Conservation (phyloP, 1,139 yeast genomes). For the Zygosaccharomyces pseudobailii region DNA sequence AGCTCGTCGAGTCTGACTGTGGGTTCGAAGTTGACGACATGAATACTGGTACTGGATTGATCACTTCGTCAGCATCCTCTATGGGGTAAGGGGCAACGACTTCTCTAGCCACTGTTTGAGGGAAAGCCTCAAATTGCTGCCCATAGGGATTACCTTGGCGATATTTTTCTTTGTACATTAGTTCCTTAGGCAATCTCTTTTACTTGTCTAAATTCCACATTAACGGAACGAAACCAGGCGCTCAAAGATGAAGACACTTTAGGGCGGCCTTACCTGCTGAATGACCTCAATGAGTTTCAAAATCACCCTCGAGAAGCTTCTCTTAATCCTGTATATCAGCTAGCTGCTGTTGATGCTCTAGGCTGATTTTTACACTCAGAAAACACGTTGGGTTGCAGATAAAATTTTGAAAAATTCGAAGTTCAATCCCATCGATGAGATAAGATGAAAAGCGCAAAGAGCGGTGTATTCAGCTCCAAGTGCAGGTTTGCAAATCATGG, state of each 20-base stretch:
- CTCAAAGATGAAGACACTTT: background rate
- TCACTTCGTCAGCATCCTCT: constrained; percentile 17
- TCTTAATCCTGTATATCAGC: background rate
- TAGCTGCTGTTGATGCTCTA: background rate
- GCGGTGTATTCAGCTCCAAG: background rate
- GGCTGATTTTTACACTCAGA: background rate
- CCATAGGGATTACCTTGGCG: constrained; percentile 14
- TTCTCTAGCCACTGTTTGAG: constrained; percentile 9
- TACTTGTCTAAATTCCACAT: background rate
- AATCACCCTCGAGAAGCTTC: background rate
- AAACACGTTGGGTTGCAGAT: constrained; percentile 4
- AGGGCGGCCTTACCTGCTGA: background rate
- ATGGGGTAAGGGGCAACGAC: constrained; percentile 22
- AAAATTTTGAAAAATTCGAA: constrained; percentile 1
- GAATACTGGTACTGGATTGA: constrained; percentile 17
- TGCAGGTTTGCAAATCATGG: constrained; percentile 4
- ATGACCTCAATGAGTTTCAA: background rate
- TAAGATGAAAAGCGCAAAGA: background rate
- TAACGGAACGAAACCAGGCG: background rate
- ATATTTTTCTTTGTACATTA: constrained; percentile 13
- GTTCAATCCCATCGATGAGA: background rate
- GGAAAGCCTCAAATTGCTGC: constrained; percentile 23
- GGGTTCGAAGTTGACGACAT: constrained; percentile 6
- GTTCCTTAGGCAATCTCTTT: background rate
- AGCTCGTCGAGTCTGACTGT: constrained; percentile 6